Evolutionary conservation across 805 yeast species (phyloP).

Genomic region (Naumovozyma dairenensis): DNA sequence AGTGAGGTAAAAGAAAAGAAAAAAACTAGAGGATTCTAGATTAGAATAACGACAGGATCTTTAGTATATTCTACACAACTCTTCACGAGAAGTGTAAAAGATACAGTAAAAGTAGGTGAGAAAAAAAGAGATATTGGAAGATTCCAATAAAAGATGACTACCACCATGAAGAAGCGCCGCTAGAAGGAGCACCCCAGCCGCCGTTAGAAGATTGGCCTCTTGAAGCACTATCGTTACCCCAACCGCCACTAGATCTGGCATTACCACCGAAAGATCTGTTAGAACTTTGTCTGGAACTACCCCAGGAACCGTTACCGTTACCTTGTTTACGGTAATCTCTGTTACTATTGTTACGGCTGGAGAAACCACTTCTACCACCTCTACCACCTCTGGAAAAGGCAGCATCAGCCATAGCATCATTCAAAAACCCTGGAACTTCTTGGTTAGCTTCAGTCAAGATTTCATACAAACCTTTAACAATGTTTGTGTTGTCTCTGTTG

Average conservation of each 20-base stretch:
- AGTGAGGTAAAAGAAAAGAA: too few relatives aligned
- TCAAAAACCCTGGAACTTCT: slow-evolving; percentile 88
- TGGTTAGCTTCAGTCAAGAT: slow-evolving; percentile 93
- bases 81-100: slow-evolving; percentile 2
- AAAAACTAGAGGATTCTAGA: too few relatives aligned
- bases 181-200: not conserved
- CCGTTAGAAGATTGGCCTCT: too few relatives aligned
- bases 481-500: slow-evolving; percentile 87
- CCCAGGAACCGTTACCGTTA: slow-evolving; percentile 24
- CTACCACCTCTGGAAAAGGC: slow-evolving; percentile 49
- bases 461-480: slow-evolving; percentile 79
- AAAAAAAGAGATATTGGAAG: not conserved
- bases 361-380: slow-evolving; percentile 39
- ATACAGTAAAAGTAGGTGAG: not conserved
- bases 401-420: slow-evolving; percentile 68
- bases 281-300: slow-evolving; percentile 22
- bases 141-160: not conserved
- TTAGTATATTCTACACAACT: too few relatives aligned
- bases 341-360: slow-evolving; percentile 32
- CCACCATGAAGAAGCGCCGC: slow-evolving; percentile 2
- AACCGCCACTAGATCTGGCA: slow-evolving; percentile 11
- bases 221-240: too few relatives aligned
- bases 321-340: slow-evolving; percentile 45
- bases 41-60: too few relatives aligned
- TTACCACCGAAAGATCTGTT: slow-evolving; percentile 15